A percentile compares a stretch with the other conserved stretches of the same genome.
Conservation (phyloP, 2,329 filamentous ascomycete genomes). For the Nemania bipapillata region DNA sequence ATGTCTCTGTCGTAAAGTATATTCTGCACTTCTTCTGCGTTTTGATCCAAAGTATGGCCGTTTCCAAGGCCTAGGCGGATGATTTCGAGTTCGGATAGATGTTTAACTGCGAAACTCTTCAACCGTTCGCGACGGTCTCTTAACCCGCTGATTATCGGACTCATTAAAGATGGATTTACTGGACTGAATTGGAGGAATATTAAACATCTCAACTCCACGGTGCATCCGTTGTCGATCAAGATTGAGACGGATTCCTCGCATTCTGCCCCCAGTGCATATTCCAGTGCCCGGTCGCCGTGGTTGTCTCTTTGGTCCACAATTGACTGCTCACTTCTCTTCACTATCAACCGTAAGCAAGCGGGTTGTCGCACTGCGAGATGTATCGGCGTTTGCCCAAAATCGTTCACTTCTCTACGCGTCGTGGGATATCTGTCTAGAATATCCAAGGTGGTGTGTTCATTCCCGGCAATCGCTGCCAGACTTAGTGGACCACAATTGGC, state of each 20-base stretch:
- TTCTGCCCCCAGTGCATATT: background rate
- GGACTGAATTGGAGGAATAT: too few relatives aligned
- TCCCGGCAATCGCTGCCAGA: background rate
- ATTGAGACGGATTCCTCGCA: background rate
- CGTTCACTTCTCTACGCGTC: slow-evolving; percentile 14
- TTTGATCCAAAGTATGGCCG: slow-evolving; percentile 1
- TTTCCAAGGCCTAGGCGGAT: background rate
- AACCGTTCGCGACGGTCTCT: slow-evolving; percentile 2
- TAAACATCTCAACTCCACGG: background rate
- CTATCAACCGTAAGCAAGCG: slow-evolving; percentile 17
- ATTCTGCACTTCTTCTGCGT: background rate
- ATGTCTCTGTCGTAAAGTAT: slow-evolving; percentile 4
- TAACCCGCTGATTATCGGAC: background rate
- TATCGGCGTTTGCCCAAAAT: slow-evolving; percentile 9
- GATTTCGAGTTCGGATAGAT: slow-evolving; percentile 16
- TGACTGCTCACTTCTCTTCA: background rate
- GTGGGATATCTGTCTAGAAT: slow-evolving; percentile 9
- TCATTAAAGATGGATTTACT: too few relatives aligned
- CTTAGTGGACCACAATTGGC: slow-evolving; percentile 8
- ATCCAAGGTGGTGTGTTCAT: slow-evolving; percentile 7
- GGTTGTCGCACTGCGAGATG: slow-evolving; percentile 11
- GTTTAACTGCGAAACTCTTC: slow-evolving; percentile 5
- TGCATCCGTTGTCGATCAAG: slow-evolving; percentile 2
- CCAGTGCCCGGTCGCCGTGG: background rate
- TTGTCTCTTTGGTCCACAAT: background rate